These are phyloP conservation scores for Epicoccum nigrum DNA, from an alignment of 2,329 filamentous ascomycete genomes.

Conservation along the genomic window DNA sequence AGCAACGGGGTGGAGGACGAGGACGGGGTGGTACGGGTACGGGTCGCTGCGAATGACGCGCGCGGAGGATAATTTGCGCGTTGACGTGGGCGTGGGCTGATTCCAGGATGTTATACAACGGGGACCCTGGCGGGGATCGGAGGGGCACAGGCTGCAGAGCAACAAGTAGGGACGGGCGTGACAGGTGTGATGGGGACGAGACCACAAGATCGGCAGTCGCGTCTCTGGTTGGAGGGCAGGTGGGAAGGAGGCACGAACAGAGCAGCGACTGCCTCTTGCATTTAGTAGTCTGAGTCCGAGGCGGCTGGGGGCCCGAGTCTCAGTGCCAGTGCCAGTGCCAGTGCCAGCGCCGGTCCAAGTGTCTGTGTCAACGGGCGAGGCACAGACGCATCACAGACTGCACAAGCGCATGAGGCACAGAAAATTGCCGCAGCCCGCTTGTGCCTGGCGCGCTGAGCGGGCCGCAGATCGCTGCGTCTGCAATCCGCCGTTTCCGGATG, in stretches of 20 bases:
- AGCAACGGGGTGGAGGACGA: neutral
- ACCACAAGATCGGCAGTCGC: conserved; percentile 12
- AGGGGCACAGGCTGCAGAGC: conserved; percentile 12
- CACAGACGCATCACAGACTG: no score
- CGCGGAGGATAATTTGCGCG: conserved; percentile 15
- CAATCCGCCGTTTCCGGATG: conserved; percentile 15
- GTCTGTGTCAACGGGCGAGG: neutral
- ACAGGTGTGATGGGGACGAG: conserved; percentile 7
- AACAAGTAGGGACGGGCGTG: no score
- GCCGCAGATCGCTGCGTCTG: conserved; percentile 18
- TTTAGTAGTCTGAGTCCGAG: neutral
- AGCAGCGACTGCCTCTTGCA: conserved; percentile 12
- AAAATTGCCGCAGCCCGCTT: conserved; percentile 17
- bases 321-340: neutral
- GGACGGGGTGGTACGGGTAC: no score
- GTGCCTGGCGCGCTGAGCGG: conserved; percentile 15
- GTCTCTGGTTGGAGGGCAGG: conserved; percentile 1
- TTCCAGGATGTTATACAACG: conserved; percentile 6
- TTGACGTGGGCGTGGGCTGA: conserved; percentile 6
- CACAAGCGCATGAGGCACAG: conserved; percentile 8
- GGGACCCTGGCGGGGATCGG: conserved; percentile 15
- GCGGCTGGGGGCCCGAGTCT: conserved; percentile 4
- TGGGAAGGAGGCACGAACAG: neutral
- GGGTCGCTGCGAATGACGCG: conserved; percentile 4
- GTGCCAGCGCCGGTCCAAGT: no score